Percentiles rank a stretch among this genome's conserved stretches.
phyloP scores from a whole-genome alignment of 805 yeast genomes.

The Tetrapisispora fleetii region DNA sequence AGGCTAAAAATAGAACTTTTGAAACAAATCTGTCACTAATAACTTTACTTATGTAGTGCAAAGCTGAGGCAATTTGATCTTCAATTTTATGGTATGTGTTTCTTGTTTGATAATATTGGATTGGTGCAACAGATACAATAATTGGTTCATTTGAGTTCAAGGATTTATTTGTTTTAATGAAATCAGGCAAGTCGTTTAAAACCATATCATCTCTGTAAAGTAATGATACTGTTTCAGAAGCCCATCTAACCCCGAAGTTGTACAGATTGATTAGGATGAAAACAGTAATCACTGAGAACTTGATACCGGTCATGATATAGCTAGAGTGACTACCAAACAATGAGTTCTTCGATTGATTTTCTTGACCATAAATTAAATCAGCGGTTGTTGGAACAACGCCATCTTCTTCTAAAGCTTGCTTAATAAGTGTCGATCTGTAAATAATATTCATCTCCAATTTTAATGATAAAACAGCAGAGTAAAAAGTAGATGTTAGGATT shows the following conservation, averaged over 20 bases:
- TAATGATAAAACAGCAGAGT: slow-evolving; percentile 70
- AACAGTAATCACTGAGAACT: slow-evolving; percentile 47
- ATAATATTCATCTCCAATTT: slow-evolving; percentile 84
- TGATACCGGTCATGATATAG: slow-evolving; percentile 42
- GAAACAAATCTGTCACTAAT: slow-evolving; percentile 74
- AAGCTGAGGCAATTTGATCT: slow-evolving; percentile 40
- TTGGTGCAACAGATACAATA: slow-evolving; percentile 48
- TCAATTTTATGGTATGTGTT: slow-evolving; percentile 50
- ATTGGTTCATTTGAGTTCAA: slow-evolving; percentile 35
- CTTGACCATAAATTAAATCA: slow-evolving; percentile 44
- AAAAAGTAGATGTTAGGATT: slow-evolving; percentile 67
- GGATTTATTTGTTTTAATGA: slow-evolving; percentile 21
- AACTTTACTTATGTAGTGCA: slow-evolving; percentile 52
- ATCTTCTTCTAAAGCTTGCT: slow-evolving; percentile 82
- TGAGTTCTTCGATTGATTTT: slow-evolving; percentile 14
- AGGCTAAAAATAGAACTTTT: slow-evolving; percentile 61
- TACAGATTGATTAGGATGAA: slow-evolving; percentile 57
- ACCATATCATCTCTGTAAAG: slow-evolving; percentile 25
- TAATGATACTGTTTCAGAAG: slow-evolving; percentile 30
- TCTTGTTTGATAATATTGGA: slow-evolving; percentile 48
- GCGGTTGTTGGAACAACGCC: slow-evolving; percentile 75
- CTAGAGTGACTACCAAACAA: slow-evolving; percentile 24
- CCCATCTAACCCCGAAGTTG: slow-evolving; percentile 64
- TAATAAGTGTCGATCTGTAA: slow-evolving; percentile 67
- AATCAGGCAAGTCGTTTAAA: slow-evolving; percentile 34